Base-by-base conservation (phyloP, 2,329 filamentous ascomycete genomes). In the Ophioceras dolichostomum region DNA sequence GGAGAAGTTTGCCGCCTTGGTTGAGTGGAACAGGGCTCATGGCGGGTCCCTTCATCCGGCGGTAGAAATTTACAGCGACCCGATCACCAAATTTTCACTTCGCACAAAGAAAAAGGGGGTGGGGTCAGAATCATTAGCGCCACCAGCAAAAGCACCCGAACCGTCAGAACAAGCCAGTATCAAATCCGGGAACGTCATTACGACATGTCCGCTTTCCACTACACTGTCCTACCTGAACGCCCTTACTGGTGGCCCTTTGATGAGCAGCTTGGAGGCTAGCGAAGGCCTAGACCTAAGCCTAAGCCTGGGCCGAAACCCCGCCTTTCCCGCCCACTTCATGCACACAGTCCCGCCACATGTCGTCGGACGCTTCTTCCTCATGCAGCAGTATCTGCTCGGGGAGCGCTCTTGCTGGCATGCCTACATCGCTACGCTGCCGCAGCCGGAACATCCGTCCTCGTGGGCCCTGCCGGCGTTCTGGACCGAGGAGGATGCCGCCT, bases 391-490 rank as follows among this genome's bases (percentile, higher is more conserved):
- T 49, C 61, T 85, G 22, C 56, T 67, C 2, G 71, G 70, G 2
- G 39, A 56, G 2, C 49, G 64, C 2, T 82, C 80, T 0, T 74
- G 72, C 45, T 87, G 82, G 82, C 66, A 62, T 52, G 68, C 76
- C 1, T 87, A 87, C 55, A 71, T 86, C 44, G 57, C 59, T 9
- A 70, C 72, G 0, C 62, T 87, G 1, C 80, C 82, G 1, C 71
- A 75, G 41, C 77, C 78, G 0, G 64, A 67, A 9, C 58, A 74
- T 2, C 47, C 58, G 4, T 49, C 57, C 5, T 50, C 55, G 1
- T 68, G 81, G 61, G 63, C 59, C 1, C 65, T 80, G 12, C 75
- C 79, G 4, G 62, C 77, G 1, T 77, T 76, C 46, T 86, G 80
- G 70, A 62, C 68, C 0, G 62, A 68, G 4, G 68, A 71, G 12